These are phyloP conservation scores for Thuidium tamariscinum DNA, from an alignment of 225 moss, liverwort and hornwort genomes.

Conservation along the genomic window DNA sequence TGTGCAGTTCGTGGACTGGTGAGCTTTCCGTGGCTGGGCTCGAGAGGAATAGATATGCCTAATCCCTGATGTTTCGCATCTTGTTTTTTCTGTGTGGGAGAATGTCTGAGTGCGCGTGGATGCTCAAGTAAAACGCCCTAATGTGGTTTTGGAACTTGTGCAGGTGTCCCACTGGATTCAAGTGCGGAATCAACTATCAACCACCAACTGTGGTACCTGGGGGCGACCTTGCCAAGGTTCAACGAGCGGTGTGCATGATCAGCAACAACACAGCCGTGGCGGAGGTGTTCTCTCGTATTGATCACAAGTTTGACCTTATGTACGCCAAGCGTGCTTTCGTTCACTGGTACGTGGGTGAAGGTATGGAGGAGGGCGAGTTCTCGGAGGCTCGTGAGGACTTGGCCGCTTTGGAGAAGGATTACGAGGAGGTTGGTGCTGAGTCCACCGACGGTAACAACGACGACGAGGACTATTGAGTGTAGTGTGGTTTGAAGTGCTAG, in stretches of 20 bases:
- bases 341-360: constrained; percentile 46
- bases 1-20: constrained; percentile 49
- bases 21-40: background rate
- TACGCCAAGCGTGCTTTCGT: constrained; percentile 49
- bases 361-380: constrained; percentile 47
- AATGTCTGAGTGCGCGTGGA: background rate
- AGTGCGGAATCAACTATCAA: constrained; percentile 53
- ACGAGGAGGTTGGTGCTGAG: constrained; percentile 48
- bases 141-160: background rate
- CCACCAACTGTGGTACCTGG: constrained; percentile 47
- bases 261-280: constrained; percentile 44
- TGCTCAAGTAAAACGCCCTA: background rate
- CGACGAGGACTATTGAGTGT: constrained; percentile 36
- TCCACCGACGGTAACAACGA: constrained; percentile 31
- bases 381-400: constrained; percentile 47
- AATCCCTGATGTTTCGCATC: background rate
- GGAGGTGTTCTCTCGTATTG: constrained; percentile 37
- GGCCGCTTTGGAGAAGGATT: constrained; percentile 53
- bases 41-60: background rate
- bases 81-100: background rate
- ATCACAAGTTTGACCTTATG: constrained; percentile 43
- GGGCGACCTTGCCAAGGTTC: constrained; percentile 39
- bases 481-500: background rate
- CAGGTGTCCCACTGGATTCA: constrained; percentile 53
- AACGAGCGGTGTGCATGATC: constrained; percentile 49